These are phyloP conservation scores for Erigeron philadelphicus DNA, from an alignment of 140 eudicot species.

Conservation along the genomic window DNA sequence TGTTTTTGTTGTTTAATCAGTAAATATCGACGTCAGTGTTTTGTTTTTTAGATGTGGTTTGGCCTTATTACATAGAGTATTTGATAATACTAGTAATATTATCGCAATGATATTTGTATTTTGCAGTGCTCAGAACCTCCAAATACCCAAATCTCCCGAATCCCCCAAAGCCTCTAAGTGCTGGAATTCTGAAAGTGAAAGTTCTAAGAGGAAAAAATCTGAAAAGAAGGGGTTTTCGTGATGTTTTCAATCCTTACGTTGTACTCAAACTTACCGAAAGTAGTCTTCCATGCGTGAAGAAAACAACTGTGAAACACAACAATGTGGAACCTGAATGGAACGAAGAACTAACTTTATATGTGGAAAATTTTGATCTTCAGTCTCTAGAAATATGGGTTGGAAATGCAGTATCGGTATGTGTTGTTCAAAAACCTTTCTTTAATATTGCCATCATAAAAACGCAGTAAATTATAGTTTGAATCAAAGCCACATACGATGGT, in stretches of 20 bases:
- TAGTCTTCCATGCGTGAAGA: constrained; percentile 11
- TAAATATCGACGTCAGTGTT: too few relatives aligned
- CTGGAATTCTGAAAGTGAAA: constrained; percentile 3
- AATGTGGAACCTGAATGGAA: background rate
- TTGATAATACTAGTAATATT: too few relatives aligned
- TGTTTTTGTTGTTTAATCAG: too few relatives aligned
- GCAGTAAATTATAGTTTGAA: background rate
- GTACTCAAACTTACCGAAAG: background rate
- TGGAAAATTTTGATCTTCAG: constrained; percentile 3
- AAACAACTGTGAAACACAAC: background rate
- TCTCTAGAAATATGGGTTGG: background rate
- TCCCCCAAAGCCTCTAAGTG: too few relatives aligned
- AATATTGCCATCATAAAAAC: background rate
- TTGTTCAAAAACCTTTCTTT: background rate
- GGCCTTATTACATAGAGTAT: too few relatives aligned
- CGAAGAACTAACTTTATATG: constrained; percentile 4
- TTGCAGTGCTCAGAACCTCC: background rate
- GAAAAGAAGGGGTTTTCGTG: background rate
- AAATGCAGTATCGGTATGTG: background rate
- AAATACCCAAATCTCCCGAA: background rate
- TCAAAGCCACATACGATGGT: too few relatives aligned
- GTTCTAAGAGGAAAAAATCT: background rate
- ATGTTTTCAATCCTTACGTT: background rate
- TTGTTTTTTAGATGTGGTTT: too few relatives aligned
- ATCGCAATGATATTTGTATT: too few relatives aligned